Conservation (phyloP, 805 yeast species). For the Monosporozyma aerobia region DNA sequence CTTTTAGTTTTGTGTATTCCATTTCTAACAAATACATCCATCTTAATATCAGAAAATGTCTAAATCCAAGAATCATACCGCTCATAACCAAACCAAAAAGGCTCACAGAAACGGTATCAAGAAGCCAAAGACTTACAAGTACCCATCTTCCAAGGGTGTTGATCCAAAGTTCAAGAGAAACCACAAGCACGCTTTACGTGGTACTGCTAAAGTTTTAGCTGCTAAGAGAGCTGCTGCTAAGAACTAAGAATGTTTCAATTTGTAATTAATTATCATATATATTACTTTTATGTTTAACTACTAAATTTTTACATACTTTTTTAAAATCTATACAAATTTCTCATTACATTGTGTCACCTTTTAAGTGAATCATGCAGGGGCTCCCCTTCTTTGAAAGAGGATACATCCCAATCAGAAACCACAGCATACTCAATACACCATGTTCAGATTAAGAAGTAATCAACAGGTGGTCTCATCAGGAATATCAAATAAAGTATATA, state of each 20-base stretch:
- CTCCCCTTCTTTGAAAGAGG: no score
- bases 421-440: not conserved
- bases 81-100: slow-evolving; percentile 99
- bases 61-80: slow-evolving; percentile 99
- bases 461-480: not conserved
- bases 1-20: no score
- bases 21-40: not conserved
- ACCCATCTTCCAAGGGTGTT: slow-evolving; percentile 97
- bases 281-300: not conserved
- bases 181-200: slow-evolving; percentile 98
- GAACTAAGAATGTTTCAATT: not conserved
- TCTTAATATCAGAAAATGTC: slow-evolving; percentile 51
- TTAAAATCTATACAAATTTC: not conserved
- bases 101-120: slow-evolving; percentile 99
- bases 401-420: no score
- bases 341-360: not conserved
- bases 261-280: not conserved
- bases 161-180: slow-evolving; percentile 99
- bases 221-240: slow-evolving; percentile 52
- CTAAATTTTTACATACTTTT: not conserved
- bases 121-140: slow-evolving; percentile 97
- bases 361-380: no score
- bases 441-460: not conserved
- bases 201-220: slow-evolving; percentile 91
- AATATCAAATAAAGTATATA: slow-evolving; percentile 34